phyloP scores from a whole-genome alignment of 768 basidiomycete species.

The Suillus alpinus region DNA sequence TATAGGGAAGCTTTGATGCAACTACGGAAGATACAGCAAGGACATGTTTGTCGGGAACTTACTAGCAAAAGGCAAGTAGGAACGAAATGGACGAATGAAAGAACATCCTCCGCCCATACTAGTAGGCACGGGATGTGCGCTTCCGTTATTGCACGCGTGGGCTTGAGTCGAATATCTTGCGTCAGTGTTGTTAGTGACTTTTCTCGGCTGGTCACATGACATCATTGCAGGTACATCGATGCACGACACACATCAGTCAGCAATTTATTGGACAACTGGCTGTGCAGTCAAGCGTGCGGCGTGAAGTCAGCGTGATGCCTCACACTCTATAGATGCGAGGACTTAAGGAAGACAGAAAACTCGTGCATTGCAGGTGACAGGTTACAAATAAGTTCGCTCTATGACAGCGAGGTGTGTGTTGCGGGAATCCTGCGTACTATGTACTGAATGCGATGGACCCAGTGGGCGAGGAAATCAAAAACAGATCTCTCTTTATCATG shows the following conservation, averaged over 20 bases:
- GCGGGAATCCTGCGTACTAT: constrained; percentile 14
- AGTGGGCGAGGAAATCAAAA: constrained; percentile 14
- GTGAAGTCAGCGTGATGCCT: neutral
- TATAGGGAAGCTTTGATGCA: neutral
- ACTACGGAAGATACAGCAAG: neutral
- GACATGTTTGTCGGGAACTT: neutral
- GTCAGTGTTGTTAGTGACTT: too few species aligned
- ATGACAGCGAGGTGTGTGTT: neutral
- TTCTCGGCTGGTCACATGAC: too few species aligned
- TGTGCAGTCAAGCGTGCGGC: neutral
- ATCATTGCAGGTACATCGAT: too few species aligned
- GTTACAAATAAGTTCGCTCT: neutral
- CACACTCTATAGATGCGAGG: neutral
- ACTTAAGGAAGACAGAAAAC: neutral
- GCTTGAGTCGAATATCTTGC: neutral
- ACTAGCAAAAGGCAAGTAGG: neutral
- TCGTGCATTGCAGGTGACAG: neutral
- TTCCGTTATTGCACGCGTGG: neutral
- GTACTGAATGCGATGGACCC: constrained; percentile 12
- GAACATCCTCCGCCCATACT: neutral
- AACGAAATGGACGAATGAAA: neutral
- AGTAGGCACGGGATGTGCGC: too few species aligned
- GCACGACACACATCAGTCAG: too few species aligned
- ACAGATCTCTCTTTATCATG: constrained; percentile 4
- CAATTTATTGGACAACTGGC: too few species aligned